Base-by-base conservation (phyloP, 1,139 yeast species). In the Yamadazyma songkhlaensis region DNA sequence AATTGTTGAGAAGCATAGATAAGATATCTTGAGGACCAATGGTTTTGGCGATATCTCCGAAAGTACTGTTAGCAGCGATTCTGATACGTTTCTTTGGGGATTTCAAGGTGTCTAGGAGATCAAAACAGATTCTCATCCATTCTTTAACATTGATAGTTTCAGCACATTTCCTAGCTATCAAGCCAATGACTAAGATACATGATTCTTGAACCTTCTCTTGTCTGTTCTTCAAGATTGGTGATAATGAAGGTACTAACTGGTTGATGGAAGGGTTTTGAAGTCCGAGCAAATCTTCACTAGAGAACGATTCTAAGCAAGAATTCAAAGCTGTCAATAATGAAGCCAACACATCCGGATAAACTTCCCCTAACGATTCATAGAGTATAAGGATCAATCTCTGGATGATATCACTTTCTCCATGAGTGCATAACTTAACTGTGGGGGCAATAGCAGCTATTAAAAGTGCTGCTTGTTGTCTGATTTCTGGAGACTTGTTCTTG, bases 111-210 rank as follows among this genome's bases (percentile, higher is more conserved):
- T 92, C 98, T 31, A 94, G 63, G 31, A 94, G 66, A 55, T 90
- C 97, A 61, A 87, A 89, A 52, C 97, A 87, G 23, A 92, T 87
- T 44, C 98, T 74, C 95, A 92, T 88, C 98, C 98, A 94, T 59
- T 94, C 99, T 44, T 88, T 81, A 2, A 96, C 95, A 35, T 90
- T 81, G 15, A 90, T 88, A 38, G 80, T 79, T 49, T 87, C 95
- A 0, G 96, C 81, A n/a, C 88, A 92, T 36, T 81, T 74, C 38
- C 75, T 78, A 0, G 97, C 97, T 38, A 92, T 84, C 33, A 80
- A 67, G 2, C 97, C 97, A 21, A 94, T 84, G 21, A 92, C 65
- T 36, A 75, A 79, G 31, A 92, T 84, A 12, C 94, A 79, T 44
- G 84, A 78, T 47, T 88, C 95, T 57, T 90, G 97, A 1, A 94